Percentiles rank a stretch among this genome's conserved stretches.
Conservation (phyloP, 495 filamentous ascomycete genomes). For the Penicillium coprophilum region DNA sequence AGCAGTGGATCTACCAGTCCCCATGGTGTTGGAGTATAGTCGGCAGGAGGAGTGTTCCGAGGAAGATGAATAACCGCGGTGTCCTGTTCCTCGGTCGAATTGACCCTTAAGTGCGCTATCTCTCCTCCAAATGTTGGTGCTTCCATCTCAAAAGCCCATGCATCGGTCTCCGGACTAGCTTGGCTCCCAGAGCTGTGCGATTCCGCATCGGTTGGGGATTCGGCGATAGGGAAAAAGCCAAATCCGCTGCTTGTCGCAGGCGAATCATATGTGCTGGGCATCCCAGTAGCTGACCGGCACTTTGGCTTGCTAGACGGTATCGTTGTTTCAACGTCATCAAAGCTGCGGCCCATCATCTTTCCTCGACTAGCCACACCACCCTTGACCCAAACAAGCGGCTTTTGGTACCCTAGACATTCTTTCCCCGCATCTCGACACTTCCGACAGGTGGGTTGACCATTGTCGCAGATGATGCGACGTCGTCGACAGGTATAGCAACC, state of each 20-base stretch:
- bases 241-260: conserved; percentile 7
- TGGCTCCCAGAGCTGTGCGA: conserved; percentile 22
- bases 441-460: conserved; percentile 60
- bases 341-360: conserved; percentile 53
- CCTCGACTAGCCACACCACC: conserved; percentile 51
- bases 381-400: conserved; percentile 52
- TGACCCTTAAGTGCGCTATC: neutral
- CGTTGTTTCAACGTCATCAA: conserved; percentile 39
- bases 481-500: conserved; percentile 53
- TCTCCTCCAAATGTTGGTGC: neutral
- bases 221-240: conserved; percentile 16
- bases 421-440: conserved; percentile 64
- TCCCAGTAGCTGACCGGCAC: neutral
- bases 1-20: conserved; percentile 46
- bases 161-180: conserved; percentile 22
- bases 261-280: neutral
- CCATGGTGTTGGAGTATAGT: conserved; percentile 32
- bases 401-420: conserved; percentile 62
- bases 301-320: conserved; percentile 11
- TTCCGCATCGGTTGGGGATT: conserved; percentile 23
- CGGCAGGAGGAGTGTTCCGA: neutral
- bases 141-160: conserved; percentile 17
- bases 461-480: conserved; percentile 57
- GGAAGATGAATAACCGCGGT: conserved; percentile 17
- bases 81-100: conserved; percentile 8